phyloP scores from a whole-genome alignment of 2,329 filamentous ascomycete genomes.

The Cercospora sp. region DNA sequence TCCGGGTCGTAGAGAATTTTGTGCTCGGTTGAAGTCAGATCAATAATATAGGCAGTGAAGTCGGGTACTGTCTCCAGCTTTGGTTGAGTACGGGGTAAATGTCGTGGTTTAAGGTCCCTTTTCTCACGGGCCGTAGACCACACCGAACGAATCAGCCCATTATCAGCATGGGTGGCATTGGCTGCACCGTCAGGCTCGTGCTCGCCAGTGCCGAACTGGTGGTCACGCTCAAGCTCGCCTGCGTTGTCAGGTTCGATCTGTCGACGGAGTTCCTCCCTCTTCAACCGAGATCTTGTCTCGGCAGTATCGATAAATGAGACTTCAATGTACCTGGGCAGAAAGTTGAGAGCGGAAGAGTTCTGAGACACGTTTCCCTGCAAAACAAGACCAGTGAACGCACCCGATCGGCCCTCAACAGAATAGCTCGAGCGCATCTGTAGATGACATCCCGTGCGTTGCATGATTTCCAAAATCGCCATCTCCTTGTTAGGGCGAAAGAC shows the following conservation, averaged over 20 bases:
- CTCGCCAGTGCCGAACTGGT: not conserved
- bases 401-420: slow-evolving; percentile 23
- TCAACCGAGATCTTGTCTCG: not conserved
- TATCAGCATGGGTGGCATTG: not conserved
- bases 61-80: not conserved
- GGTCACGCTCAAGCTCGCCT: not conserved
- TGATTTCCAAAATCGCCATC: slow-evolving; percentile 32
- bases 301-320: slow-evolving; percentile 3
- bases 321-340: slow-evolving; percentile 20
- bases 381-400: slow-evolving; percentile 24
- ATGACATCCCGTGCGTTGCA: slow-evolving; percentile 36
- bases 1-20: not conserved
- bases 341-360: slow-evolving; percentile 22
- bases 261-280: slow-evolving; percentile 5
- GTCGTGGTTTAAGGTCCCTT: not conserved
- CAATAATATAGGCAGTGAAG: slow-evolving; percentile 19
- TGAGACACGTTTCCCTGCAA: slow-evolving; percentile 27
- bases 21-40: slow-evolving; percentile 10
- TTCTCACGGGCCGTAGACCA: slow-evolving; percentile 16
- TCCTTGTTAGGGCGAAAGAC: slow-evolving; percentile 25
- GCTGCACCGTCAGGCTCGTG: not conserved
- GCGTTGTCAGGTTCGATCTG: not conserved
- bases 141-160: slow-evolving; percentile 7
- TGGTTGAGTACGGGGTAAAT: not conserved
- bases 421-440: not conserved